Base-by-base conservation (phyloP, 192 early-diverging fungal species). In the Coemansia sp. region DNA sequence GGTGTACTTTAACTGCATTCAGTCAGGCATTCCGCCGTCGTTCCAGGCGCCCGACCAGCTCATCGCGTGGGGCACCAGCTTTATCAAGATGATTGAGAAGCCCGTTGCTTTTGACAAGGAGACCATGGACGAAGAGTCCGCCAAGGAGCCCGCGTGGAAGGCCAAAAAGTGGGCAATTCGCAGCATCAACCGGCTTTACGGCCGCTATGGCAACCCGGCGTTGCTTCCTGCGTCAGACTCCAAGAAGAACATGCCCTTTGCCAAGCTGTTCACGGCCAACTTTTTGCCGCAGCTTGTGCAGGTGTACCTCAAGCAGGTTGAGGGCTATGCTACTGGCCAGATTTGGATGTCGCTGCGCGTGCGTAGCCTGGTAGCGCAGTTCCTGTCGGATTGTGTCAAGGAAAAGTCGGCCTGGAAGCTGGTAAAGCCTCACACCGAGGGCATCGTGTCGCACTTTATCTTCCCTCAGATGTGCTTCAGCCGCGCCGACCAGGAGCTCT, bases 141-240 rank as follows among this genome's bases (percentile, higher is more conserved):
- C 93, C 60, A 90, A 90, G 68, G 88, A 92, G 74, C 89, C 90
- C 20, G 94, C 88, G 85, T 95, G 91, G 91, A 95, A 96, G 84
- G 90, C 91, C 58, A 97, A 96, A 75, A 96, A 97, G 71, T 97
- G 97, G 96, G 91, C 96, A 8, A 90, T 90, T 71, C 88, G 87
- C 61, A 93, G 89, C 77, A 81, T 99, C 69, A 94, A 96, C 86
- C 89, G 88, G 20, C 86, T 94, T 10, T 94, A 96, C 62, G 65
- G 75, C 38, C 76, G 86, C 59, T 91, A 90, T 63, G 90, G 92
- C 46, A 93, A 92, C 70, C 90, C 89, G 19, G 84, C 89, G 9
- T 73, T 86, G 24, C 71, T 93, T 45, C 79, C 88, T 12, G 62
- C 80, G 7, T 69, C 68, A 63, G 64, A 83, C 56, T 54, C 56